Evolutionary conservation across 148 eudicot species (phyloP).

Genomic region (Rhododendron vialii): DNA sequence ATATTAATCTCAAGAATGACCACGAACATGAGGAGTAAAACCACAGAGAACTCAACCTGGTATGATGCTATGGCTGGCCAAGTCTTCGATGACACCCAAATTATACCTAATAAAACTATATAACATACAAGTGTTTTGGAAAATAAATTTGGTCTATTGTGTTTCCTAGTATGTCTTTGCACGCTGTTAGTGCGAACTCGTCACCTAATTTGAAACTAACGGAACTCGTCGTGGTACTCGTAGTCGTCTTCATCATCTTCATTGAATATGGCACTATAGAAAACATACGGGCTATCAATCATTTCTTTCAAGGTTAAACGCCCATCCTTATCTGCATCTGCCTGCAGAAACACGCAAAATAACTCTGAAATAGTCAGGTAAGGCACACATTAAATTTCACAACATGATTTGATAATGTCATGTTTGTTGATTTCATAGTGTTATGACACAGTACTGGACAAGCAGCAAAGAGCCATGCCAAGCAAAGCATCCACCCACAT

Average conservation of each 20-base stretch:
- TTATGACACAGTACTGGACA: not conserved
- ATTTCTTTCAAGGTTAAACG: conserved; percentile 70
- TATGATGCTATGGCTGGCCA: not conserved
- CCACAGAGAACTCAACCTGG: conserved; percentile 11
- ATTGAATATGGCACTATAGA: conserved; percentile 75
- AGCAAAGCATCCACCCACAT: not conserved
- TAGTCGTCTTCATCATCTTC: conserved; percentile 75
- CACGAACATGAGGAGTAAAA: not conserved
- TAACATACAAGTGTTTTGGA: conserved; percentile 1
- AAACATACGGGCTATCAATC: conserved; percentile 87
- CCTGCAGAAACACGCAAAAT: conserved; percentile 39
- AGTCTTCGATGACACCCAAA: not conserved
- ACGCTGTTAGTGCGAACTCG: not conserved
- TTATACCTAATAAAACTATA: not conserved
- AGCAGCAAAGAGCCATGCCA: not conserved
- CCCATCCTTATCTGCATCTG: conserved; percentile 87
- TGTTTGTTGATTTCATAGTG: not conserved
- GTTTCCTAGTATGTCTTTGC: not conserved
- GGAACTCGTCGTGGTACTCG: conserved; percentile 84
- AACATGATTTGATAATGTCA: not conserved
- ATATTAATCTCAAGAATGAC: not conserved
- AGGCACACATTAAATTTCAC: not conserved
- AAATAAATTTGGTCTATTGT: conserved; percentile 2
- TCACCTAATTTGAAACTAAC: conserved; percentile 34
- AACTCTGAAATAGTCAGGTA: not conserved